Conservation (phyloP, 225 moss, liverwort and hornwort genomes). For the Neckera pumila region DNA sequence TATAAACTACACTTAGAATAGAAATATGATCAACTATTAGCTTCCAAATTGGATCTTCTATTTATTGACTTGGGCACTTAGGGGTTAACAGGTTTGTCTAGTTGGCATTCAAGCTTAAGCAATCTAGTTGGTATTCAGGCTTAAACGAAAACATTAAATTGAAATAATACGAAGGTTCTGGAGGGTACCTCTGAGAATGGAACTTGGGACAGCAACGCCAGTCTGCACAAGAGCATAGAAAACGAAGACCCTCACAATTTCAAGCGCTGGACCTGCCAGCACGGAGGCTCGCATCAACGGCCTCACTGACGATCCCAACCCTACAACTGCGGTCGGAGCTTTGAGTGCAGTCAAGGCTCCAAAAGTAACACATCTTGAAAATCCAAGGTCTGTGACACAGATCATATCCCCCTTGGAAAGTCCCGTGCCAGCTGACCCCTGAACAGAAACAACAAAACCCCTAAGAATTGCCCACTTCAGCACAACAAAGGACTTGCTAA, state of each 20-base stretch:
- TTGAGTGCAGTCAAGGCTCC: slow-evolving; percentile 13
- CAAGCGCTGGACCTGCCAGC: slow-evolving; percentile 70
- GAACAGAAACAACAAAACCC: neutral
- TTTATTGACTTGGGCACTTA: neutral
- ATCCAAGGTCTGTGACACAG: slow-evolving; percentile 29
- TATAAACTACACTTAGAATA: neutral
- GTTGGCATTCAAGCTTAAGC: neutral
- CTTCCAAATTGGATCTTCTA: neutral
- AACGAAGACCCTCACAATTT: slow-evolving; percentile 63
- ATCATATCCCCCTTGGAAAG: slow-evolving; percentile 19
- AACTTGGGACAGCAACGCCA: slow-evolving; percentile 62
- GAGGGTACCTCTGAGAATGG: slow-evolving; percentile 30
- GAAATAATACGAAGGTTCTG: neutral
- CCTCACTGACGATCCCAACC: slow-evolving; percentile 13
- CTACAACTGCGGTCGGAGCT: slow-evolving; percentile 1
- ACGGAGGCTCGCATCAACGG: slow-evolving; percentile 48
- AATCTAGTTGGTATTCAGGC: neutral
- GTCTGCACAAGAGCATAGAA: slow-evolving; percentile 78
- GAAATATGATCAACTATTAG: neutral
- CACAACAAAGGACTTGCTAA: neutral
- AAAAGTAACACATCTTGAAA: slow-evolving; percentile 20
- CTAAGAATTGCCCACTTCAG: neutral
- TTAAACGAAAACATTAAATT: neutral
- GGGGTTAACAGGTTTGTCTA: neutral
- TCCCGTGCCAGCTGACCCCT: slow-evolving; percentile 4